These are phyloP conservation scores for Metschnikowia reukaufii DNA, from an alignment of 805 yeast genomes.

Conservation along the genomic window DNA sequence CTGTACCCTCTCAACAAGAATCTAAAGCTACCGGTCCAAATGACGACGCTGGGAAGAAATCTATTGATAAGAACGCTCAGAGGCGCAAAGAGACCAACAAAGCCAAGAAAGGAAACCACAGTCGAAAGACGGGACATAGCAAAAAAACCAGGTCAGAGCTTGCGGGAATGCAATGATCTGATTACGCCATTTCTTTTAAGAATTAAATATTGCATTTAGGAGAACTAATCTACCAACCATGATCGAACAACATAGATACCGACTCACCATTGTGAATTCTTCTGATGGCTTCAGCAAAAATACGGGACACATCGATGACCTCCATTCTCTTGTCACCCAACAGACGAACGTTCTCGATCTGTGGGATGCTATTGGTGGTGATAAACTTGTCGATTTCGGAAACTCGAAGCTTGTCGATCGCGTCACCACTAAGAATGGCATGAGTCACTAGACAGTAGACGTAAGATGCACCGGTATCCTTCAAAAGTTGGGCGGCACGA, in stretches of 20 bases:
- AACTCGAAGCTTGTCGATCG: slow-evolving; percentile 64
- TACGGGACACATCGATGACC: slow-evolving; percentile 81
- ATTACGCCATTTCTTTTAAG: neutral
- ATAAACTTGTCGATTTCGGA: slow-evolving; percentile 80
- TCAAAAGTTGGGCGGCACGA: slow-evolving; percentile 86
- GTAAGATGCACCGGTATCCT: slow-evolving; percentile 87
- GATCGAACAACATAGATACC: slow-evolving; percentile 89
- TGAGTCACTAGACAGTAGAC: slow-evolving; percentile 91
- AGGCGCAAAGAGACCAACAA: slow-evolving; percentile 53
- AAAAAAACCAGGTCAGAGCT: slow-evolving; percentile 44
- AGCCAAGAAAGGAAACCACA: slow-evolving; percentile 60
- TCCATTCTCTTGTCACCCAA: slow-evolving; percentile 63
- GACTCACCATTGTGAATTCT: slow-evolving; percentile 97
- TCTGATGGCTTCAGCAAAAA: slow-evolving; percentile 93
- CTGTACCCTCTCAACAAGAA: slow-evolving; percentile 12
- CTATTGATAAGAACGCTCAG: slow-evolving; percentile 4
- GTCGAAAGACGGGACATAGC: slow-evolving; percentile 60
- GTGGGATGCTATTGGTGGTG: slow-evolving; percentile 92
- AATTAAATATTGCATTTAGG: neutral
- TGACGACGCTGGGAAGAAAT: neutral
- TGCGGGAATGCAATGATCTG: slow-evolving; percentile 25
- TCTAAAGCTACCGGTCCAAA: neutral
- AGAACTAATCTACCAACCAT: slow-evolving; percentile 50
- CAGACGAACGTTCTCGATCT: slow-evolving; percentile 50
- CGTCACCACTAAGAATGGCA: slow-evolving; percentile 91